Evolutionary conservation across 2,329 filamentous ascomycete species (phyloP), one percentile per base, ranked within the genome.

Genomic region (Ophiostoma piceae): DNA sequence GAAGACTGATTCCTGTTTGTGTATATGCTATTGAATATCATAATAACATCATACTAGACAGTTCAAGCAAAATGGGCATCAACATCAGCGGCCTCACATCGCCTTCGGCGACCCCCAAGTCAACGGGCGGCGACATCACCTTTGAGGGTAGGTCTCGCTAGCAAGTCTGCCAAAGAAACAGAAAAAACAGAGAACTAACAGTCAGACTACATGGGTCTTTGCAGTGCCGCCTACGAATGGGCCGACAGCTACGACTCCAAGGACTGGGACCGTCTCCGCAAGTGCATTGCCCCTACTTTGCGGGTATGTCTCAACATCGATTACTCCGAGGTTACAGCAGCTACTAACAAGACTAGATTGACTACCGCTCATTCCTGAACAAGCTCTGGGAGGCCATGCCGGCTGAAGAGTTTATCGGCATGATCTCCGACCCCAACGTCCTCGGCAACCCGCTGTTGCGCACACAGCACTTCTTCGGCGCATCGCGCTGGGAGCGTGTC

Each of bases 361-460:
- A 93, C 82, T 93, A 93, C 84, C 86, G 85, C 67, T 83, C 84
- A 57, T 86, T 89, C 77, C 83, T 87, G 68, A 82, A 86, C 77
- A 84, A 84, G 76, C 77, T 85, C 70, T 89, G 86, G 86, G 83
- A 85, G 67, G 81, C 83, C 67, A 88, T 89, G 85, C 80, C 84
- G 1, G 84, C 85, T 0, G 82, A 84, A 2, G 85, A 88, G n/a
- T 90, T 84, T 79, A 79, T 89, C 76, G 75, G 78, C 73, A 88
- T 89, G 85, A 80, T 87, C 74, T 85, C 85, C 35, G 81, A 83
- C 75, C 78, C 80, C 26, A 78, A 81, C 2, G 86, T 90, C 72
- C 80, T 90, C 35, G 87, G 88, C 71, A 85, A 89, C 78, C 83
- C 83, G 43, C 82, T 85, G 26, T 80, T 90, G 70, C 85, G 84